Percentiles rank a stretch among this genome's conserved stretches.
Conservation (phyloP, 257 asterid genomes). For the Nicotiana noctiflora region DNA sequence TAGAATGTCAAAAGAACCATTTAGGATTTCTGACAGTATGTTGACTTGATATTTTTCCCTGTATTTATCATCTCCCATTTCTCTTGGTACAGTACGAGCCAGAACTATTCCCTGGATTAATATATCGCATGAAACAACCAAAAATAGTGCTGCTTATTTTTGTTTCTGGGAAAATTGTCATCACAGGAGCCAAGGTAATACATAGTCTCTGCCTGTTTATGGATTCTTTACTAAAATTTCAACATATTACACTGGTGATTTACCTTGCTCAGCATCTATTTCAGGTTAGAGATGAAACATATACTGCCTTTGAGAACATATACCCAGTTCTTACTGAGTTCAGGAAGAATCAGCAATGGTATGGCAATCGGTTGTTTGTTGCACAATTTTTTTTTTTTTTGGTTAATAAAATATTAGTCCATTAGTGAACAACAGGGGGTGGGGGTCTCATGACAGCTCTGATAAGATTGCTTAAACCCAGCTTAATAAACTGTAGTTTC, state of each 20-base stretch:
- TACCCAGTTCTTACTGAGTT: slow-evolving; percentile 87
- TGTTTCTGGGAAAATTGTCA: slow-evolving; percentile 92
- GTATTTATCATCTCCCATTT: not conserved
- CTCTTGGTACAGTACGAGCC: slow-evolving; percentile 75
- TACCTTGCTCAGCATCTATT: not conserved
- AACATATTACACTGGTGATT: not conserved
- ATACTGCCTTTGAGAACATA: slow-evolving; percentile 84
- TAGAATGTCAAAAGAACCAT: not conserved
- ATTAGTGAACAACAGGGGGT: not conserved
- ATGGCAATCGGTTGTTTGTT: slow-evolving; percentile 17
- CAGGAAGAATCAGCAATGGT: slow-evolving; percentile 94
- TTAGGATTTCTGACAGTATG: not conserved
- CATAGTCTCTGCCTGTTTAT: not conserved
- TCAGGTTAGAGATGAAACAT: slow-evolving; percentile 91
- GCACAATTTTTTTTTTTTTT: not conserved
- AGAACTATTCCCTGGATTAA: slow-evolving; percentile 85
- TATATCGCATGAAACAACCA: slow-evolving; percentile 91
- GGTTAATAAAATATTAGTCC: not conserved
- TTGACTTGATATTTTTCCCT: not conserved
- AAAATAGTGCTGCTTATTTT: slow-evolving; percentile 88
- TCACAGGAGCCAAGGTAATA: slow-evolving; percentile 89
- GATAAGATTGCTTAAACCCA: too few relatives aligned
- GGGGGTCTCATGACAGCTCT: too few relatives aligned
- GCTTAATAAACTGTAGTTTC: too few relatives aligned
- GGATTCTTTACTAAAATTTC: not conserved